Conservation (phyloP, 768 basidiomycete species). For the Amyloporia xantha region DNA sequence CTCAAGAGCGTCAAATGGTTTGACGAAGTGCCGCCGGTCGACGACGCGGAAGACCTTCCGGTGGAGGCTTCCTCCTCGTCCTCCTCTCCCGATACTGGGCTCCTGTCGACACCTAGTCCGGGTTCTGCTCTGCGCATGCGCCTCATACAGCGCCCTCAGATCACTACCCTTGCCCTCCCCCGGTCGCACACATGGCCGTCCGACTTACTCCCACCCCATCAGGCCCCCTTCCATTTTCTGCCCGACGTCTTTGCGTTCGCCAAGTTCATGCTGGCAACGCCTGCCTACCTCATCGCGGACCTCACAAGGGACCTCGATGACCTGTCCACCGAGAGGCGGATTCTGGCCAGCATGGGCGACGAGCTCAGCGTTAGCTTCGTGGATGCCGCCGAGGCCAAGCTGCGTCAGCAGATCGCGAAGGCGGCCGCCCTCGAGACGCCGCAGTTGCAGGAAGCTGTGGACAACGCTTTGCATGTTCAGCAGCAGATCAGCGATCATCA, state of each 20-base stretch:
- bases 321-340: slow-evolving; percentile 61
- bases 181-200: slow-evolving; percentile 92
- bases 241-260: slow-evolving; percentile 85
- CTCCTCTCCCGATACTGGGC: slow-evolving; percentile 29
- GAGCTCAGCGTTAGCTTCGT: slow-evolving; percentile 74
- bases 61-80: slow-evolving; percentile 42
- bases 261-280: slow-evolving; percentile 96
- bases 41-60: slow-evolving; percentile 28
- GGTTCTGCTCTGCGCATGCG: slow-evolving; percentile 75
- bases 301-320: slow-evolving; percentile 69
- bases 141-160: slow-evolving; percentile 87
- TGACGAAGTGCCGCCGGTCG: slow-evolving; percentile 38
- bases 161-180: slow-evolving; percentile 91
- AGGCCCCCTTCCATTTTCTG: slow-evolving; percentile 93
- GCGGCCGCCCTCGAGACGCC: slow-evolving; percentile 70
- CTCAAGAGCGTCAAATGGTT: slow-evolving; percentile 93
- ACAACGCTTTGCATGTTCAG: slow-evolving; percentile 52
- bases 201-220: slow-evolving; percentile 82
- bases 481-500: slow-evolving; percentile 40
- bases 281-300: slow-evolving; percentile 71
- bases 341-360: slow-evolving; percentile 63
- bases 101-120: slow-evolving; percentile 37
- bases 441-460: slow-evolving; percentile 54
- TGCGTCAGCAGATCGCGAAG: slow-evolving; percentile 75
- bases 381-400: slow-evolving; percentile 66